These are phyloP conservation scores for Peribolospora kevripleyi DNA, from an alignment of 768 basidiomycete genomes.

Conservation along the genomic window DNA sequence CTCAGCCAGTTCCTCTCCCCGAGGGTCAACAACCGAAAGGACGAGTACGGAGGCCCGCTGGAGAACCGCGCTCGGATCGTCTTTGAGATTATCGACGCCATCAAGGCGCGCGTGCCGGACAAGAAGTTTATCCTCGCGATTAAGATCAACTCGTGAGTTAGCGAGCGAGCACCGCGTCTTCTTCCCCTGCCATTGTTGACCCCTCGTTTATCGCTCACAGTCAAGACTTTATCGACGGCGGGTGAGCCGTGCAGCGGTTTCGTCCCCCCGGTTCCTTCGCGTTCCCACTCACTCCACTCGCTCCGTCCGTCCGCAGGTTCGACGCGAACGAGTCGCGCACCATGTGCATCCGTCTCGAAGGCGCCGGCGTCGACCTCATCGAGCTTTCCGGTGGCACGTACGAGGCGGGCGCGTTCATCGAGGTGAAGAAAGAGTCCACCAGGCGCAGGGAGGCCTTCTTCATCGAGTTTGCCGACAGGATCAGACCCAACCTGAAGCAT, in stretches of 20 bases:
- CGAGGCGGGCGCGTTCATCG: background rate
- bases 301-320: slow-evolving; percentile 14
- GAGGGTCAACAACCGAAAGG: slow-evolving; percentile 20
- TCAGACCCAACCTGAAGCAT: slow-evolving; percentile 12
- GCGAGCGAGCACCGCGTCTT: no score
- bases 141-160: slow-evolving; percentile 10
- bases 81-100: slow-evolving; percentile 18
- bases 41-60: slow-evolving; percentile 20
- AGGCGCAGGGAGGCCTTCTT: slow-evolving; percentile 16
- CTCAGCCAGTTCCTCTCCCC: slow-evolving; percentile 18
- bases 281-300: background rate
- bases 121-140: slow-evolving; percentile 12
- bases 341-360: slow-evolving; percentile 20
- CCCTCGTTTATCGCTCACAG: no score
- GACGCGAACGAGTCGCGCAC: slow-evolving; percentile 18
- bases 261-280: no score
- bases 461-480: slow-evolving; percentile 13
- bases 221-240: no score
- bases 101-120: slow-evolving; percentile 4
- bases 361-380: slow-evolving; percentile 21
- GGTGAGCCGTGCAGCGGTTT: no score
- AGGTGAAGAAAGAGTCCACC: slow-evolving; percentile 14
- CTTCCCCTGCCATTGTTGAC: no score
- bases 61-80: slow-evolving; percentile 20
- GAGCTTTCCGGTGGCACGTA: slow-evolving; percentile 25